Percentiles rank a stretch among this genome's conserved stretches.
These are phyloP conservation scores for Colletotrichum sp. DNA, from an alignment of 2,329 filamentous ascomycete genomes.

Conservation along the genomic window DNA sequence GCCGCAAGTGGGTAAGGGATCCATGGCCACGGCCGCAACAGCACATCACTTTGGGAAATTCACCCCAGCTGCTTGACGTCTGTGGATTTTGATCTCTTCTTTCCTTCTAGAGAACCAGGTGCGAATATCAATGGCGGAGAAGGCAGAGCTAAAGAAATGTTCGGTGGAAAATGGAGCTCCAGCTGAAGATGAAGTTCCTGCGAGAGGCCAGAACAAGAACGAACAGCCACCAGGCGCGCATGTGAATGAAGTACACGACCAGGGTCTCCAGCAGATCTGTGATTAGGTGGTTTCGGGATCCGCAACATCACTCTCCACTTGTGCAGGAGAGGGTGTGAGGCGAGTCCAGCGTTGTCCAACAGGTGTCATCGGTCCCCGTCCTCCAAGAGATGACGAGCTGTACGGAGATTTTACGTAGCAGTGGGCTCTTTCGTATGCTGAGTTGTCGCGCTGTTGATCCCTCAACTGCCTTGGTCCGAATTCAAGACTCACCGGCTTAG, in stretches of 20 bases:
- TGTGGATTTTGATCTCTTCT: background rate
- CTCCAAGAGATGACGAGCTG: background rate
- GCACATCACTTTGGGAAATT: background rate
- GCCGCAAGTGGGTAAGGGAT: background rate
- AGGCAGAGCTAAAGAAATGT: background rate
- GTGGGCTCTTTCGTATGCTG: background rate
- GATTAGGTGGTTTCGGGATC: slow-evolving; percentile 7
- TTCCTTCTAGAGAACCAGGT: background rate
- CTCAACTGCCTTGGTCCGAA: background rate
- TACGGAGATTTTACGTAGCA: background rate
- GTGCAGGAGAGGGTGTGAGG: background rate
- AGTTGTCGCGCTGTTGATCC: background rate
- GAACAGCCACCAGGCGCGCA: background rate
- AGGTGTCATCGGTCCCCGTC: background rate
- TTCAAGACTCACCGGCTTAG: background rate
- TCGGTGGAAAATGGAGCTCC: background rate
- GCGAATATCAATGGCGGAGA: background rate
- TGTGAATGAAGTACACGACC: background rate
- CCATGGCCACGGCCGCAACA: slow-evolving; percentile 4
- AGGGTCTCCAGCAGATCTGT: slow-evolving; percentile 1
- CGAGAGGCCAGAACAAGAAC: background rate
- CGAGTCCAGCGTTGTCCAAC: background rate
- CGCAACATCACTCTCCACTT: background rate
- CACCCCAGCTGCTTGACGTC: background rate
- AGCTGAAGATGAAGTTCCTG: background rate